Percentiles rank a stretch among this genome's conserved stretches.
Conservation (phyloP, 2,329 filamentous ascomycete species). For the Fusarium staphyleae region DNA sequence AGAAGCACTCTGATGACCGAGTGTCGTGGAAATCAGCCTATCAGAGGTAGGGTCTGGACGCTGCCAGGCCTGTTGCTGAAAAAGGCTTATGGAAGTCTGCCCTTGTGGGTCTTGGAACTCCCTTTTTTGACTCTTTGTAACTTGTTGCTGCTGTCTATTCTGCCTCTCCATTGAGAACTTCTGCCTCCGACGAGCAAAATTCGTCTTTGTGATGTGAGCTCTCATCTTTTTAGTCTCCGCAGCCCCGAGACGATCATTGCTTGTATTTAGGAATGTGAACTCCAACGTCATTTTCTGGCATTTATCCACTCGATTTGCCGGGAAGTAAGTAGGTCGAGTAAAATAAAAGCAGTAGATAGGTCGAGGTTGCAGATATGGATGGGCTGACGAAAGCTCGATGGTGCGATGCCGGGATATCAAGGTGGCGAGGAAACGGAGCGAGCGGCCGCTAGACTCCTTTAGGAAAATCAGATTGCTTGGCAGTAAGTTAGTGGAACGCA, state of each 20-base stretch:
- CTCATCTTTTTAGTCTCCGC: conserved; percentile 23
- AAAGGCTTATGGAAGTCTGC: neutral
- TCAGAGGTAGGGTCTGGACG: neutral
- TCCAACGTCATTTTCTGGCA: conserved; percentile 2
- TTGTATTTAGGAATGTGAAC: conserved; percentile 33
- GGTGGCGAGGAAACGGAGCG: no score
- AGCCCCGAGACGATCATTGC: conserved; percentile 16
- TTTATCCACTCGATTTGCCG: no score
- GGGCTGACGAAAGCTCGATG: neutral
- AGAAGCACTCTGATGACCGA: neutral
- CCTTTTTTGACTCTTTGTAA: neutral
- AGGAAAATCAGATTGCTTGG: conserved; percentile 30
- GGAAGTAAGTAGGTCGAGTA: neutral
- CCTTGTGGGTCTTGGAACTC: neutral
- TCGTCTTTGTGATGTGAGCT: conserved; percentile 31
- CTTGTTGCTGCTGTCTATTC: neutral
- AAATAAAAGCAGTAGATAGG: neutral
- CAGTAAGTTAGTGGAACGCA: no score
- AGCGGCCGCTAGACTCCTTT: conserved; percentile 11
- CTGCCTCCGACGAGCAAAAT: conserved; percentile 27
- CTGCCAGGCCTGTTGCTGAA: no score
- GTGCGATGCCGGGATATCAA: neutral
- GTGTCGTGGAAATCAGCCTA: neutral
- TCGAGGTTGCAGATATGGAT: neutral
- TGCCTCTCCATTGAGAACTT: conserved; percentile 18